Conservation (phyloP, 805 yeast genomes). For the Wickerhamiella alocasiicola region DNA sequence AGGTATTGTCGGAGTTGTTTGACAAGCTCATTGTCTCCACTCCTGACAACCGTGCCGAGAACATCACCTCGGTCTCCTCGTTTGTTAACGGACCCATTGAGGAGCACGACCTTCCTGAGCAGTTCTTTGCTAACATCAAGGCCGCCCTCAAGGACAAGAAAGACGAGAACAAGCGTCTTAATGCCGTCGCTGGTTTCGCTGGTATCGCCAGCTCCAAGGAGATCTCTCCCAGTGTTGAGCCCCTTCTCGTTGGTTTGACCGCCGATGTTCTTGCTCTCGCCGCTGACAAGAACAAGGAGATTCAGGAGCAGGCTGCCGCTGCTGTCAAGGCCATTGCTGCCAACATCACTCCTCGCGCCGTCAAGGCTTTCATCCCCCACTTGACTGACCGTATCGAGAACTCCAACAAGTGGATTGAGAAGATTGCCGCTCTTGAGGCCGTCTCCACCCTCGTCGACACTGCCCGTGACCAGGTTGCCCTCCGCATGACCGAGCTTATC, state of each 20-base stretch:
- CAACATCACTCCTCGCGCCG: constrained; percentile 83
- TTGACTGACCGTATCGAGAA: constrained; percentile 52
- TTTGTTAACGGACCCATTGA: constrained; percentile 94
- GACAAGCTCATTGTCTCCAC: constrained; percentile 82
- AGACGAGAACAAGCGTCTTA: constrained; percentile 46
- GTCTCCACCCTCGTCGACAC: constrained; percentile 79
- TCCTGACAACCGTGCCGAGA: constrained; percentile 63
- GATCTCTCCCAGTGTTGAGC: constrained; percentile 89
- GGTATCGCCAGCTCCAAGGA: constrained; percentile 69
- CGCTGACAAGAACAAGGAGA: constrained; percentile 81
- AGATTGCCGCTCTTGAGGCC: constrained; percentile 78
- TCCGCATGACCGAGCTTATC: constrained; percentile 98
- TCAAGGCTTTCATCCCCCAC: constrained; percentile 80
- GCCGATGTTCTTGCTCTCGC: constrained; percentile 59
- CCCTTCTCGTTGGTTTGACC: constrained; percentile 73
- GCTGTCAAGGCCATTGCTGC: constrained; percentile 69
- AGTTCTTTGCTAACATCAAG: constrained; percentile 67
- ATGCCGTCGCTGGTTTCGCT: constrained; percentile 70
- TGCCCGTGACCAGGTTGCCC: constrained; percentile 91
- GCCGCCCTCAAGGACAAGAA: constrained; percentile 74
- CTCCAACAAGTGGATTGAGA: constrained; percentile 92
- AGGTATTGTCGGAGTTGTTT: constrained; percentile 89
- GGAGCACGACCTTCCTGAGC: constrained; percentile 94
- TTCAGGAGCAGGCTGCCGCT: constrained; percentile 58
- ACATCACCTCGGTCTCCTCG: constrained; percentile 80